Percentiles rank a stretch among this genome's conserved stretches.
phyloP scores from a whole-genome alignment of 768 basidiomycete genomes.

The Dentipellis fragilis region DNA sequence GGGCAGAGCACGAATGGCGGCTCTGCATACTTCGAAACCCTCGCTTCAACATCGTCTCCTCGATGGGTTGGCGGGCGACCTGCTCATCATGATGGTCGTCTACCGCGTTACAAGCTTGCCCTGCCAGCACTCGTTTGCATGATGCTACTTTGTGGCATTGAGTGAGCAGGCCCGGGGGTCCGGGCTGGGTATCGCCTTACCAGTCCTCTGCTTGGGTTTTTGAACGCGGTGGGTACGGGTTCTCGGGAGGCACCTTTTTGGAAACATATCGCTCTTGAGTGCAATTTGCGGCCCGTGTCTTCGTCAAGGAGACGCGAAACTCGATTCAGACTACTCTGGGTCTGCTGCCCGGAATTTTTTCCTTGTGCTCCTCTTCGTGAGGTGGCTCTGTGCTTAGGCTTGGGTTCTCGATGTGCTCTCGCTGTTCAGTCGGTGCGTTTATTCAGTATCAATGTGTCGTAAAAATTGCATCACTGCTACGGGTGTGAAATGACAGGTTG shows the following conservation, averaged over 20 bases:
- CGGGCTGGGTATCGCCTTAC: not conserved
- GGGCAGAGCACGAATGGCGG: conserved; percentile 4
- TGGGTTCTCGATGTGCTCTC: too few species aligned
- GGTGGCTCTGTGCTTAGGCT: conserved; percentile 2
- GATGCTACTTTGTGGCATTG: too few species aligned
- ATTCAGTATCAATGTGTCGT: too few species aligned
- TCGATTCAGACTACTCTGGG: conserved; percentile 68
- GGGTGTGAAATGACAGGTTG: too few species aligned
- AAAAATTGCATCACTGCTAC: too few species aligned
- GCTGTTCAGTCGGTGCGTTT: too few species aligned
- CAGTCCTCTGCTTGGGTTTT: conserved; percentile 15
- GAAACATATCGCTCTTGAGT: conserved; percentile 40
- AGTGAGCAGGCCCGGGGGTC: too few species aligned
- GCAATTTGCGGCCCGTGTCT: conserved; percentile 53
- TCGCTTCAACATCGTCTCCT: too few species aligned
- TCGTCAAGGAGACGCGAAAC: conserved; percentile 26
- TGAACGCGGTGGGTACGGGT: conserved; percentile 14
- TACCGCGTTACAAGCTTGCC: too few species aligned
- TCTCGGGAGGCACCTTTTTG: conserved; percentile 1
- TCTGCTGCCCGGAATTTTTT: conserved; percentile 35
- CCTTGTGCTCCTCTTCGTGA: conserved; percentile 17
- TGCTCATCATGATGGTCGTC: too few species aligned
- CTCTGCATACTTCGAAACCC: not conserved
- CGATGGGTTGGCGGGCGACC: too few species aligned
- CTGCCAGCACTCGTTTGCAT: too few species aligned